These are phyloP conservation scores for Pseudocercospora eumusae DNA, from an alignment of 2,329 filamentous ascomycete species.

Conservation along the genomic window DNA sequence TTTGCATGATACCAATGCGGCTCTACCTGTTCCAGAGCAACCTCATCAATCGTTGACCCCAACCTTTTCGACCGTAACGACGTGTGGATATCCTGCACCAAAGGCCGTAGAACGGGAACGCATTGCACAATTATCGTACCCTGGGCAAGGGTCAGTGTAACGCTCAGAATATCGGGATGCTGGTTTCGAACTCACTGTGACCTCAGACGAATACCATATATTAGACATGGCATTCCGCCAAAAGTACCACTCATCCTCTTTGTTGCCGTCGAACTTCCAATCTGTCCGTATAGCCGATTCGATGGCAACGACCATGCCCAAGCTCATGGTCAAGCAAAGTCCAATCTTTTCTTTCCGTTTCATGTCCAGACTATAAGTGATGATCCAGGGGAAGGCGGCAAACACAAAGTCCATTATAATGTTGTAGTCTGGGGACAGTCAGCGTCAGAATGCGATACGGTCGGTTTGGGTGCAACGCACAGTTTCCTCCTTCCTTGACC, in stretches of 20 bases:
- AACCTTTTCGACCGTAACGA: conserved; percentile 43
- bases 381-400: conserved; percentile 54
- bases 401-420: conserved; percentile 58
- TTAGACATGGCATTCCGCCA: conserved; percentile 53
- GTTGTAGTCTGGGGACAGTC: conserved; percentile 50
- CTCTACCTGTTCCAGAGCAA: conserved; percentile 20
- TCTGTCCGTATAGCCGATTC: conserved; percentile 50
- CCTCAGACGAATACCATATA: conserved; percentile 55
- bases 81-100: conserved; percentile 48
- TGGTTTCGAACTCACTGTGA: conserved; percentile 37
- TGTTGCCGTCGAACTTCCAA: conserved; percentile 50
- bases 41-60: conserved; percentile 29
- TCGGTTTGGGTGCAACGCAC: conserved; percentile 39
- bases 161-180: not conserved
- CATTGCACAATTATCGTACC: conserved; percentile 60
- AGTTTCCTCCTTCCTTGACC: conserved; percentile 56
- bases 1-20: conserved; percentile 21
- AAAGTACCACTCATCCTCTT: conserved; percentile 51
- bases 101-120: conserved; percentile 54
- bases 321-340: conserved; percentile 54
- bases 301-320: conserved; percentile 54
- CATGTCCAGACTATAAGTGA: conserved; percentile 54
- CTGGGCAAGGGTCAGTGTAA: not conserved
- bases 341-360: conserved; percentile 52
- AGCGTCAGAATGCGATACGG: not conserved